Evolutionary conservation across 2,329 filamentous ascomycete species (phyloP), one percentile per base, ranked within the genome.

Genomic region (Dactylonectria estremocensis): DNA sequence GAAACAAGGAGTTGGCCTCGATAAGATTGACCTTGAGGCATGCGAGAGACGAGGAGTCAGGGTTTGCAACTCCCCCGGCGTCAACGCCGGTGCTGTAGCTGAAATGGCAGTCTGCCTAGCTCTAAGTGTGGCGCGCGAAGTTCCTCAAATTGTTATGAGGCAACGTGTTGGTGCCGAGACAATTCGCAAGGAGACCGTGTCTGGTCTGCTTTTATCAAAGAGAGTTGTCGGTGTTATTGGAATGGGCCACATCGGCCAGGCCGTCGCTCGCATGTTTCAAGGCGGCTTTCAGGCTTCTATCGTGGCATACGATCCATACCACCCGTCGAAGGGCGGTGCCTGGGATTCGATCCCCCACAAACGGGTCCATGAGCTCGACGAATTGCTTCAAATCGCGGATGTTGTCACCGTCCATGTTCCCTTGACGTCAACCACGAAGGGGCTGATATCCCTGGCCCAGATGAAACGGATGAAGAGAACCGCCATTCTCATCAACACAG

Each of bases 211-310:
- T 24, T 68, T 80, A 33, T 75, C 74, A 22, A 67, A 72, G 8
- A 81, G 80, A 71, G 77, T 76, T 0, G 61, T 83, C 8, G 81
- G 80, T 2, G 76, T 82, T n/a, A 64, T 82, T 24, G 80, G 80
- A 3, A 80, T 82, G 77, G 81, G 81, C 3, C 76, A 78, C 61
- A 80, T 82, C 37, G 80, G 81, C 1, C 72, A 70, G 5, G 70
- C 67, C 8, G 74, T 81, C n/a, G 80, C 80, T 1, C 70, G 72
- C 49, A 82, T 80, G 37, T 82, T 79, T 75, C 66, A 70, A 3
- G 76, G 75, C 2, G 79, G 77, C 3, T 78, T 79, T 63, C 69
- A 76, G 14, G 74, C 73, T 1, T 50, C 60, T 2, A 67, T 81
- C 60, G 57, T 83, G 13, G 79, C 76, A 1, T 83, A 79, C 53